A percentile compares a stretch with the other conserved stretches of the same genome.
phyloP scores from a whole-genome alignment of 257 asterid species.

The Solanum sitiens region DNA sequence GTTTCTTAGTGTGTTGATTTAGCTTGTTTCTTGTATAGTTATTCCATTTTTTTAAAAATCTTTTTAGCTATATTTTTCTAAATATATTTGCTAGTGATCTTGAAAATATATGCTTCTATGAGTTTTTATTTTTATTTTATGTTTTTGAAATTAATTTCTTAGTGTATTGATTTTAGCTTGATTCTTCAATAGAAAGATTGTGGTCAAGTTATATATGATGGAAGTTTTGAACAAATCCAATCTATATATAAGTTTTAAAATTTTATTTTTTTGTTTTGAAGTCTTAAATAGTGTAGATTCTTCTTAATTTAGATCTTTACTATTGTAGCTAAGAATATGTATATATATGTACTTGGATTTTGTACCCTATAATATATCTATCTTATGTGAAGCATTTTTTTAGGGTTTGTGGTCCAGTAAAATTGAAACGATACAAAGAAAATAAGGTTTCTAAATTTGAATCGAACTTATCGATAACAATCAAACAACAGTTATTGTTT shows the following conservation, averaged over 20 bases:
- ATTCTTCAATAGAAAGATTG: not conserved
- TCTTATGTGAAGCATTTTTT: not conserved
- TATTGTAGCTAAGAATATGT: not conserved
- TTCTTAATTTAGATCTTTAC: not conserved
- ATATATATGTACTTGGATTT: not conserved
- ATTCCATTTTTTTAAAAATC: not conserved
- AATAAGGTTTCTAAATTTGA: not conserved
- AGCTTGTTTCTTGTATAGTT: not conserved
- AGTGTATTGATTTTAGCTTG: not conserved
- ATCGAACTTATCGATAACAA: not conserved
- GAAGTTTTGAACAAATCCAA: not conserved
- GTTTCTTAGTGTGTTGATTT: not conserved
- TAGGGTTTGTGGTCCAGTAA: not conserved
- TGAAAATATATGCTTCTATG: not conserved
- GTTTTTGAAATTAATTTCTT: not conserved
- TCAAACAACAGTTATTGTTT: conserved; percentile 17
- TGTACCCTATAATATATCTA: not conserved
- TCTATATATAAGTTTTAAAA: not conserved
- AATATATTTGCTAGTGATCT: not conserved
- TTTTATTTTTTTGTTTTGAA: not conserved
- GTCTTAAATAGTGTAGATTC: not conserved
- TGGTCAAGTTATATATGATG: not conserved
- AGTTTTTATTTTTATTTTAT: not conserved
- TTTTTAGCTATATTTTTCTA: not conserved
- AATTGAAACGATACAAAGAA: not conserved